A percentile compares a stretch with the other conserved stretches of the same genome.
These are phyloP conservation scores for Fusarium tricinctum DNA, from an alignment of 2,329 filamentous ascomycete species.

Conservation along the genomic window DNA sequence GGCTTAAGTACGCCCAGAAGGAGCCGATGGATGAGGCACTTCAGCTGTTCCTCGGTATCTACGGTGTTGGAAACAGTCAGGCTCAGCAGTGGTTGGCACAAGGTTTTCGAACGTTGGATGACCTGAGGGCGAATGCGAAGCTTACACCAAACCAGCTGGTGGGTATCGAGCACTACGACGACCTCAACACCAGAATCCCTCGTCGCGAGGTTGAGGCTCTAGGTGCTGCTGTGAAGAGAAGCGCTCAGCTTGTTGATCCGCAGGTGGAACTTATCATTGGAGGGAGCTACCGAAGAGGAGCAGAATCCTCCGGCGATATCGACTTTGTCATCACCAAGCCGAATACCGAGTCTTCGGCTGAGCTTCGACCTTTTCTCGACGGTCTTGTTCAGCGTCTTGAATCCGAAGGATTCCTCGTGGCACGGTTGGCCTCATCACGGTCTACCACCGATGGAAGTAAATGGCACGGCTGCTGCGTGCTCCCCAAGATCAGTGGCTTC, in stretches of 20 bases:
- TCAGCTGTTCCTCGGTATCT: constrained; percentile 80
- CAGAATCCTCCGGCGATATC: constrained; percentile 81
- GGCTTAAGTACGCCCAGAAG: constrained; percentile 77
- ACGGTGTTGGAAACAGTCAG: constrained; percentile 79
- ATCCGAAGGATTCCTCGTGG: constrained; percentile 75
- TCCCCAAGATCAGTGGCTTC: constrained; percentile 64
- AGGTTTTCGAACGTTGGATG: constrained; percentile 80
- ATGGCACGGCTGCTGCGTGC: constrained; percentile 88
- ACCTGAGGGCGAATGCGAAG: constrained; percentile 72
- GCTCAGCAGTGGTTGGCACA: constrained; percentile 82
- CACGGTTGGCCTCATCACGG: constrained; percentile 71
- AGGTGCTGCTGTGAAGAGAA: constrained; percentile 72
- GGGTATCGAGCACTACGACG: constrained; percentile 83
- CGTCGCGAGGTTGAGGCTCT: constrained; percentile 80
- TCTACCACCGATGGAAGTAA: constrained; percentile 73
- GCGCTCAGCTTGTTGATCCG: constrained; percentile 72
- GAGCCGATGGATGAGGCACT: constrained; percentile 77
- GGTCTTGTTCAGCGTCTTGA: constrained; percentile 74
- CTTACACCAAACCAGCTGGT: constrained; percentile 79
- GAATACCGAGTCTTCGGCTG: constrained; percentile 64
- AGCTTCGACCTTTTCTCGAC: constrained; percentile 74
- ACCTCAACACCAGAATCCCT: constrained; percentile 84
- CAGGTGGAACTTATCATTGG: constrained; percentile 79
- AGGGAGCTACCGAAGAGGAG: constrained; percentile 88
- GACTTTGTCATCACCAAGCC: constrained; percentile 85